Base-by-base conservation (phyloP, 108 stramenopile genomes). In the Skeletonema menzelii region DNA sequence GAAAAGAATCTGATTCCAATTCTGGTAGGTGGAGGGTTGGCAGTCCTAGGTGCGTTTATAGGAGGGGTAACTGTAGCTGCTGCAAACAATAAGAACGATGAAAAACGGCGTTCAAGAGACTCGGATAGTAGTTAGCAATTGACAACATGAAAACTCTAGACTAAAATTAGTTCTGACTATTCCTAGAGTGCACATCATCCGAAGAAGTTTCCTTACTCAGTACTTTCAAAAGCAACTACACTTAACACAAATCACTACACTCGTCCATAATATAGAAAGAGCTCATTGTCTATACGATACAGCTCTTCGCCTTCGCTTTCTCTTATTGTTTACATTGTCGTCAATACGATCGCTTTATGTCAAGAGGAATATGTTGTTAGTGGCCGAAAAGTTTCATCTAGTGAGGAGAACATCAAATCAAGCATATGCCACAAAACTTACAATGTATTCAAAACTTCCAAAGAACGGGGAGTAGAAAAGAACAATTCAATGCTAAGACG, bases 1-100 rank as follows among this genome's bases (percentile, higher is more conserved):
- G 57, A 10, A 13, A 17, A 61, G n/a, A 49, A 35, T 34, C 12
- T 38, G 31, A 30, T 74, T 58, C 73, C 65, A 8, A 11, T 67
- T 6, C 62, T 65, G 65, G 49, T 75, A 10, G 73, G 73, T 63
- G 73, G 73, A 53, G 73, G 73, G 27, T 31, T 75, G 22, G 73
- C 73, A 53, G 27, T 71, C 7, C 44, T 59, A 42, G 73, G 73
- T 19, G 67, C 75, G 6, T 53, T 53, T 4, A 8, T 53, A 24
- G 49, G 49, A 22, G 49, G 49, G 1, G 8, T 69, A 32, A 65
- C 63, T 24, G 15, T 75, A 17, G 59, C 66, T 28, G 31, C 55
- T 61, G 42, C 61, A 68, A 46, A 46, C 11, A 64, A 35, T 47
- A 67, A 44, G 38, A 75, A 60, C 37, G 42, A 49, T 22, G 59